Percentiles rank a stretch among this genome's conserved stretches.
Evolutionary conservation across 2,329 filamentous ascomycete genomes (phyloP).

Genomic region (Boeremia exigua): DNA sequence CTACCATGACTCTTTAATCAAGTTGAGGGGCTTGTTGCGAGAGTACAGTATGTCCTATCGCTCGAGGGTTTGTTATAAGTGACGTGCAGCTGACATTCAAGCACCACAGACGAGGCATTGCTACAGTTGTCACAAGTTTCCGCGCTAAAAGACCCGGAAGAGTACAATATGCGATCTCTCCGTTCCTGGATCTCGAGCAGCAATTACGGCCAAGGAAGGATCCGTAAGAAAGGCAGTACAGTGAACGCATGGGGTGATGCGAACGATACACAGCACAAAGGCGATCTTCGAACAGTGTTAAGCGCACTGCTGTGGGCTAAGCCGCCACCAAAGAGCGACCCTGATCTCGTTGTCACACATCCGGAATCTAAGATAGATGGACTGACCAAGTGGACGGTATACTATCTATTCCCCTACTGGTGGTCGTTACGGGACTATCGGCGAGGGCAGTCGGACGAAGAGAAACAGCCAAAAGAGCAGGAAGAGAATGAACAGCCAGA

Average conservation of each 20-base stretch:
- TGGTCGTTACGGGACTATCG: background rate
- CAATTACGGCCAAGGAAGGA: background rate
- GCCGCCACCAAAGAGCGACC: background rate
- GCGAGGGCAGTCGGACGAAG: background rate
- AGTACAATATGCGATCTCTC: background rate
- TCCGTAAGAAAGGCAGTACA: background rate
- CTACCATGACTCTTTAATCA: background rate
- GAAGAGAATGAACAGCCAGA: background rate
- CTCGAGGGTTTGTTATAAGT: no score
- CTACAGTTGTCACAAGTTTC: background rate
- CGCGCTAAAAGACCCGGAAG: constrained; percentile 2
- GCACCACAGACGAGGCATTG: background rate
- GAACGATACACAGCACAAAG: background rate
- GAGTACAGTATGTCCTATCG: constrained; percentile 4
- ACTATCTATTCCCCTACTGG: background rate
- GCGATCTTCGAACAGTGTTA: background rate
- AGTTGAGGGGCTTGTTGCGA: background rate
- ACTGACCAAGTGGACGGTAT: constrained; percentile 1
- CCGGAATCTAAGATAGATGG: constrained; percentile 1
- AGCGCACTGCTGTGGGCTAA: background rate
- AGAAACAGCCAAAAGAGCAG: background rate
- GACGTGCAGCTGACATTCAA: background rate
- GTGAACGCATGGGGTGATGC: background rate
- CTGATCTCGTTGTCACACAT: background rate
- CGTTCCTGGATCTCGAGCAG: background rate